Evolutionary conservation across 495 filamentous ascomycete species (phyloP), one percentile per base, ranked within the genome.

Genomic region (Lepraria neglecta): DNA sequence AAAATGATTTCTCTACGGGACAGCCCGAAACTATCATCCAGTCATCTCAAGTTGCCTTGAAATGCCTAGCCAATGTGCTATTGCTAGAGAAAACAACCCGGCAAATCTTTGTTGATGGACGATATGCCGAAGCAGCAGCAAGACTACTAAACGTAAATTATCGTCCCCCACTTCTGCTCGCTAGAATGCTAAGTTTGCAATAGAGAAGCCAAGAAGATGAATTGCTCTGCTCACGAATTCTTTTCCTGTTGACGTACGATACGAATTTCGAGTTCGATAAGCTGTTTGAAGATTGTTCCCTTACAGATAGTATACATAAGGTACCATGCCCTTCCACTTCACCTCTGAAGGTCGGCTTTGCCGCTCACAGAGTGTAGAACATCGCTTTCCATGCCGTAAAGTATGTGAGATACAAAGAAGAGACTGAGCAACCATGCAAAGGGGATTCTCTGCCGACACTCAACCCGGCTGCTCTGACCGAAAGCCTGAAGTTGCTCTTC

Each of bases 401-500:
- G 2, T 59, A 30, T 11, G 43, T 51, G 33, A 45, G 15, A 11
- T 28, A 33, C 21, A 44, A 52, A 46, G 35, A 33, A 56, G 31
- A 12, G 17, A 38, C 44, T 17, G 17, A 53, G 42, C 12, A 15
- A 78, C 56, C 9, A 38, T 3, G 7, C 4, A 38, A 38, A 7
- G 35, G 27, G 76, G 80, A 67, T 81, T 82, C 62, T 77, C 80
- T 9, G 10, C 28, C 58, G 19, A 17, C 67, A 68, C 31, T 70
- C 68, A 45, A 68, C 65, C 33, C 70, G 71, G 35, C 67, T 76
- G 92, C 91, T 9, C 76, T 98, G 5, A 80, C 76, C 0, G 95
- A 98, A 68, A 90, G 86, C 2, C 74, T 95, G 14, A 96, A 97
- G 68, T 77, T 98, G 47, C 73, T 96, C 7, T 98, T 95, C 75